These are phyloP conservation scores for Capsella rubella DNA, from an alignment of 441 rosid species.

Conservation along the genomic window DNA sequence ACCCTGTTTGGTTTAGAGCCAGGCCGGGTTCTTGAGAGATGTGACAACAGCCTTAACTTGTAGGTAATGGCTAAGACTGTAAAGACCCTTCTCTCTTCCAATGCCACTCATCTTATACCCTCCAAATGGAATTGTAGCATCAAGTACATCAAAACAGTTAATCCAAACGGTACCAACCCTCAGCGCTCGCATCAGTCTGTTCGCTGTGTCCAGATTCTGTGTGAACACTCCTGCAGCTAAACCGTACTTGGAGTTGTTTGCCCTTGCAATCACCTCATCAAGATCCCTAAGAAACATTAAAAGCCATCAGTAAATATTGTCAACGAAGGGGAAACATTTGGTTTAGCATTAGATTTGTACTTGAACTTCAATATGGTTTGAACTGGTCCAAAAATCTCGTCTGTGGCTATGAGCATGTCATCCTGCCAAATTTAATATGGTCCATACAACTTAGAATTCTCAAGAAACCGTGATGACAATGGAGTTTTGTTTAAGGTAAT, in stretches of 20 bases:
- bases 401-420: slow-evolving; percentile 80
- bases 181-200: slow-evolving; percentile 63
- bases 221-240: slow-evolving; percentile 80
- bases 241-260: slow-evolving; percentile 62
- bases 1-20: slow-evolving; percentile 54
- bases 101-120: slow-evolving; percentile 89
- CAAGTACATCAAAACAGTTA: slow-evolving; percentile 67
- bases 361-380: slow-evolving; percentile 85
- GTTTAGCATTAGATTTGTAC: slow-evolving; percentile 35
- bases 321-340: slow-evolving; percentile 4
- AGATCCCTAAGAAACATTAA: slow-evolving; percentile 56
- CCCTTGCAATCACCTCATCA: slow-evolving; percentile 71
- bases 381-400: slow-evolving; percentile 93
- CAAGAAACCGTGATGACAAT: background rate
- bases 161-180: slow-evolving; percentile 74
- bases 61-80: slow-evolving; percentile 71
- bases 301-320: slow-evolving; percentile 12
- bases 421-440: slow-evolving; percentile 52
- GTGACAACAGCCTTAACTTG: slow-evolving; percentile 87
- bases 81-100: slow-evolving; percentile 75
- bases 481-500: background rate
- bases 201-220: slow-evolving; percentile 70
- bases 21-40: slow-evolving; percentile 73
- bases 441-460: background rate
- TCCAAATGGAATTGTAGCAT: slow-evolving; percentile 73